Conservation (phyloP, 139 green algal genomes). For the Closterium sp. region DNA sequence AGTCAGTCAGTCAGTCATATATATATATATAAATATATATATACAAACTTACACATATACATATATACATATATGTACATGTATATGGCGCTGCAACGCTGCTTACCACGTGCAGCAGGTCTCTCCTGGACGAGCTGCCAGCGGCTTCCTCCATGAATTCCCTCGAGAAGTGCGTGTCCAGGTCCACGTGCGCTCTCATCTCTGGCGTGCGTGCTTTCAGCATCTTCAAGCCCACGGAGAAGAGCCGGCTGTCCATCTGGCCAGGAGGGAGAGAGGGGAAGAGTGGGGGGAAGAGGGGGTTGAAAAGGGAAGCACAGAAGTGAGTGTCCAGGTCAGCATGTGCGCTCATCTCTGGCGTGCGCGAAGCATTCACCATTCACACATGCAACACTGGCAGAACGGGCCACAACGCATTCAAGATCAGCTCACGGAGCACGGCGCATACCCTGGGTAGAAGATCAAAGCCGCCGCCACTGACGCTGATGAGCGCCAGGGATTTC, state of each 20-base stretch:
- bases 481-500: conserved; percentile 30
- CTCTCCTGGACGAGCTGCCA: neutral
- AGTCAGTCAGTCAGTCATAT: too few relatives aligned
- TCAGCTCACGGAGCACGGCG: neutral
- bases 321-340: conserved; percentile 12
- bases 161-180: conserved; percentile 21
- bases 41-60: too few relatives aligned
- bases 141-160: neutral
- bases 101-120: neutral
- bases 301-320: neutral
- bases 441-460: conserved; percentile 17
- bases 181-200: conserved; percentile 8
- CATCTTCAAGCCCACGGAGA: neutral
- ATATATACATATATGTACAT: too few relatives aligned
- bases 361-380: neutral
- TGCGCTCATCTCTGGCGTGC: neutral
- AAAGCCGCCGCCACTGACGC: conserved; percentile 18
- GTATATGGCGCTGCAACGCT: neutral
- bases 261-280: neutral
- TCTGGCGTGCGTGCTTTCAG: conserved; percentile 10
- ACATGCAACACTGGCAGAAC: neutral
- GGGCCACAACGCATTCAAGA: neutral
- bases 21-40: too few relatives aligned
- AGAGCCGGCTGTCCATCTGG: neutral
- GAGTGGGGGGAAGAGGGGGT: too few relatives aligned